Evolutionary conservation across 306 rosid species (phyloP), one percentile per base, ranked within the genome.

Genomic region (Quercus suber): DNA sequence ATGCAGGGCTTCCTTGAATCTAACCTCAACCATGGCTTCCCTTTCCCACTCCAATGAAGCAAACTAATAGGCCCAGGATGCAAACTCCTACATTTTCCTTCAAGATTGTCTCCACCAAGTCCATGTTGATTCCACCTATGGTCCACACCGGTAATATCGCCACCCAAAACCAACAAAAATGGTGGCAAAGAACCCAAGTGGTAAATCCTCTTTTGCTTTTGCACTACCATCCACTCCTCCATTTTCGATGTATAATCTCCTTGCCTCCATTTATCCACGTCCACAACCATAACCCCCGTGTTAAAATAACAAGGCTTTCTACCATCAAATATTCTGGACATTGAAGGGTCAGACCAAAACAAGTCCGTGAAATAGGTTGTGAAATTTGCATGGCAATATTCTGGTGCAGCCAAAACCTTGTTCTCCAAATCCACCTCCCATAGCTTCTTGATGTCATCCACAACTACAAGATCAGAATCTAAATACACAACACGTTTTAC

Each of bases 101-200:
- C 91, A 17, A 92, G 83, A 41, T 94, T 94, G 68, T 94, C 97
- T 12, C 97, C 98, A 13, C 98, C 98, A 4, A 92, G 84, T 4
- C 97, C 98, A 73, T 94, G 97, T 20, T 93, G 98, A 79, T 93
- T 93, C 98, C 98, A 93, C 79, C 92, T 87, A 56, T 91, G 97
- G 31, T 94, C 86, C 49, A 94, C 97, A 0, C 88, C 84, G 80
- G 82, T 90, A 49, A 93, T 87, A 1, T 90, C 86, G 6, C 97
- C 98, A 0, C 91, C 97, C 82, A 91, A 60, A 27, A 89, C 97
- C 61, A 94, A 27, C 80, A 94, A 83, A 84, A 91, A 94, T 6
- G 98, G 98, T 13, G 98, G 98, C 83, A 94, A 49, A 15, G 98
- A 92, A 1, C 98, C 98, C 55, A 93, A 83, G 61, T 90, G 90